Evolutionary conservation across 345 rosid genomes (phyloP), one percentile per base, ranked within the genome.

Genomic region (Brassica cretica): DNA sequence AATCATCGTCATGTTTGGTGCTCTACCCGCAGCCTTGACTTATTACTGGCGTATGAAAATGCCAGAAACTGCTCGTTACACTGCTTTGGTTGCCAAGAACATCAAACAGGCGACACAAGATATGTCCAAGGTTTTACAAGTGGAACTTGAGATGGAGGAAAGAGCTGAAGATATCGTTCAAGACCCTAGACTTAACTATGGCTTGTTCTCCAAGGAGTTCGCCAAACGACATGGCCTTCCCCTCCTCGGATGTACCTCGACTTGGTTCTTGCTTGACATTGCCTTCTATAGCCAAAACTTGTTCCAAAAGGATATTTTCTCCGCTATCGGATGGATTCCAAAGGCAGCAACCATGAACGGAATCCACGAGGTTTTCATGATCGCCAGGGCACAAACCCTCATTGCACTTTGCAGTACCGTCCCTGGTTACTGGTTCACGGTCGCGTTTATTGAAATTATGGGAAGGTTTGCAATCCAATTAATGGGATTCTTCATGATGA

Each of bases 401-500:
- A 49, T 49, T n/a, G 55, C 55, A n/a, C 55, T 49, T 49, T 49
- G 55, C 18, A 49, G 55, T 49, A 49, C 55, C 2, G 55, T 49
- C 55, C 55, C 16, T 49, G 55, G 55, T 49, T 49, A 49, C 16
- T 49, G 55, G 55, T 49, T 49, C 7, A 49, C 55, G 18, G 55
- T 49, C 0, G 55, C 55, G 6, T 49, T 49, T 49, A 49, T 49
- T 49, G 55, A 49, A 14, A 49, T 49, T n/a, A 49, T 49, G 55
- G 55, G 55, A 49, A 49, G 55, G 18, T 49, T 49, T 49, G 55
- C 58, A 2, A 51, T 51, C 58, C 58, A 51, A 2, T 51, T 51
- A 15, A 51, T 51, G 58, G 58, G 58, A 51, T 51, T 51, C 58
- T 51, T 51, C 58, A 51, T 51, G 58, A 51, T 51, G 58, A 51